These are phyloP conservation scores for Ascosphaera pollenicola DNA, from an alignment of 2,329 filamentous ascomycete species.

Conservation along the genomic window DNA sequence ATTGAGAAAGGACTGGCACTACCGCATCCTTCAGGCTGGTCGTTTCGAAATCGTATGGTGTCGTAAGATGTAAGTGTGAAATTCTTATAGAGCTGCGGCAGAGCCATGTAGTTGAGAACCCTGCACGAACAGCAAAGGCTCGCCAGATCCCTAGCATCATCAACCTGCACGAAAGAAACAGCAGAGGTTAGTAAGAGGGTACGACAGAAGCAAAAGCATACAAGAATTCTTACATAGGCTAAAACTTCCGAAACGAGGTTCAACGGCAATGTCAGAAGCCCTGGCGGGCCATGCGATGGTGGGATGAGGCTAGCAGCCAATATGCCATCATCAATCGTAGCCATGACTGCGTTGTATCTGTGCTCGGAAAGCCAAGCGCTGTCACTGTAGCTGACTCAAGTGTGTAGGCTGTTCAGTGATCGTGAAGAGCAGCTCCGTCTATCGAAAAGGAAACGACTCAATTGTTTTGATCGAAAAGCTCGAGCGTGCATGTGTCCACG, in stretches of 20 bases:
- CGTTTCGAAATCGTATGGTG: conserved; percentile 34
- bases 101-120: conserved; percentile 41
- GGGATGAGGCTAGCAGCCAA: conserved; percentile 3
- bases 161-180: conserved; percentile 21
- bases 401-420: no score
- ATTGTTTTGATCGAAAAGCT: no score
- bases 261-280: conserved; percentile 27
- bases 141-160: conserved; percentile 35
- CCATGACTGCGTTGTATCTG: not conserved
- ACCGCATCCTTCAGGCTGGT: conserved; percentile 37
- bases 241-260: conserved; percentile 36
- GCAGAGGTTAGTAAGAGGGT: not conserved
- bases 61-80: conserved; percentile 35
- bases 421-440: no score
- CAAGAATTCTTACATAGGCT: conserved; percentile 25
- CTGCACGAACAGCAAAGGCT: conserved; percentile 37
- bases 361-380: no score
- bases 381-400: no score
- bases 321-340: not conserved
- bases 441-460: no score
- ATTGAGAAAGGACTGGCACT: conserved; percentile 40
- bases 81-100: conserved; percentile 36
- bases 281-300: conserved; percentile 2
- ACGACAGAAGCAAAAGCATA: not conserved
- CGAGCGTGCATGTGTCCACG: no score